Evolutionary conservation across 208 protist genomes (phyloP).

Genomic region (Novymonas esmeraldas): DNA sequence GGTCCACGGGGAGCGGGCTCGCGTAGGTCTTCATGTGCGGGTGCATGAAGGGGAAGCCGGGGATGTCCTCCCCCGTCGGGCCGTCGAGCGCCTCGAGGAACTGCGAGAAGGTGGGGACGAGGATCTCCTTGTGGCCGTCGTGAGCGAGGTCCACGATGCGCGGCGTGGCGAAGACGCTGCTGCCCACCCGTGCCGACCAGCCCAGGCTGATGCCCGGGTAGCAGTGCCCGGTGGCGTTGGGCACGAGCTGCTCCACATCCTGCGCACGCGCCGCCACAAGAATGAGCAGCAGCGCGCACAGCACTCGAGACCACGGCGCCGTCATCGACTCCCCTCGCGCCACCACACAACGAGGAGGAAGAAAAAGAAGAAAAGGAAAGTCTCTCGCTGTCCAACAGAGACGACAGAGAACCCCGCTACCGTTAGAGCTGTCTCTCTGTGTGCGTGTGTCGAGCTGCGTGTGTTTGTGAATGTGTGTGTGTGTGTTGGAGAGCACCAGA

Average conservation of each 20-base stretch:
- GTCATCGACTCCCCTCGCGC: not conserved
- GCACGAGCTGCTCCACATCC: constrained; percentile 4
- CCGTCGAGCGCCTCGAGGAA: constrained; percentile 75
- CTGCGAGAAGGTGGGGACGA: constrained; percentile 79
- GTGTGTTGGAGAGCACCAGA: too few relatives aligned
- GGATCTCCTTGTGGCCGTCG: constrained; percentile 84
- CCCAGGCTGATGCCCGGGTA: constrained; percentile 56
- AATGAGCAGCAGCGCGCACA: constrained; percentile 8
- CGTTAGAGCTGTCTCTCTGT: too few relatives aligned
- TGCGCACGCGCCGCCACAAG: not conserved
- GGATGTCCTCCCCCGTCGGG: constrained; percentile 51
- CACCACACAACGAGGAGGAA: not conserved
- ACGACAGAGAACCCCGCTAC: not conserved
- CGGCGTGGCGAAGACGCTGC: constrained; percentile 80
- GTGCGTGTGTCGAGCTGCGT: too few relatives aligned
- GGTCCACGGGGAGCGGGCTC: constrained; percentile 82
- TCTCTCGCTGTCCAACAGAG: too few relatives aligned
- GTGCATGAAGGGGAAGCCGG: constrained; percentile 86
- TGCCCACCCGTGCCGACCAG: constrained; percentile 82
- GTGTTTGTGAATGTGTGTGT: too few relatives aligned
- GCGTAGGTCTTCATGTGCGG: constrained; percentile 76
- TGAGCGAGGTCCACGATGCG: constrained; percentile 78
- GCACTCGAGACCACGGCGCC: not conserved
- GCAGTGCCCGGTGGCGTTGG: constrained; percentile 37
- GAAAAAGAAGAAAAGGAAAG: too few relatives aligned